Conservation (phyloP, 768 basidiomycete species). For the Mycena sanguinolenta region DNA sequence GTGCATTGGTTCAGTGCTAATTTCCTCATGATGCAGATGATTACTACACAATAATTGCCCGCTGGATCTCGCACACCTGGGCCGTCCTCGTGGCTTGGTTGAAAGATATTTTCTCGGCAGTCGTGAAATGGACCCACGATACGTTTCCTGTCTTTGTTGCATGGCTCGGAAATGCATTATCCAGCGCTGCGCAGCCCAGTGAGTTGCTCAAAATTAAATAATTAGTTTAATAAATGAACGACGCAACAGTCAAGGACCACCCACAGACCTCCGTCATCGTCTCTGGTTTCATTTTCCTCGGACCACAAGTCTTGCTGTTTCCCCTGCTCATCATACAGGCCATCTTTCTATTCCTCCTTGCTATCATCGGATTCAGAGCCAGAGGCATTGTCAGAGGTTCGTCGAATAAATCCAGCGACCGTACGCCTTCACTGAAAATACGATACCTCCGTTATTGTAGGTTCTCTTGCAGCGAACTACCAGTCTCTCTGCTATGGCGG, state of each 20-base stretch:
- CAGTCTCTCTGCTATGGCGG: slow-evolving; percentile 43
- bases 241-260: slow-evolving; percentile 32
- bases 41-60: background rate
- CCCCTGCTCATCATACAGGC: slow-evolving; percentile 40
- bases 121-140: background rate
- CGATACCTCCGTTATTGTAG: slow-evolving; percentile 19
- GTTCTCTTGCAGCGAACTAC: slow-evolving; percentile 43
- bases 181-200: slow-evolving; percentile 7
- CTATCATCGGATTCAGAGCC: slow-evolving; percentile 38
- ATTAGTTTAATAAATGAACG: background rate
- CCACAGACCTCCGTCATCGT: slow-evolving; percentile 32
- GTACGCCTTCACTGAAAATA: background rate
- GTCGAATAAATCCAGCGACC: background rate
- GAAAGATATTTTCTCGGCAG: background rate
- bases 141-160: background rate
- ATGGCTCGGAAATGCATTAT: slow-evolving; percentile 1
- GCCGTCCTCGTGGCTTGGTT: background rate
- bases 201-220: background rate
- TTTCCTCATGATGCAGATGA: too few species aligned
- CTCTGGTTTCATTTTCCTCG: slow-evolving; percentile 38
- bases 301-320: slow-evolving; percentile 42
- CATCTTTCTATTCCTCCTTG: slow-evolving; percentile 46
- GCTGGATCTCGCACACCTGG: slow-evolving; percentile 3
- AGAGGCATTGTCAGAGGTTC: slow-evolving; percentile 40
- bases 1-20: too few species aligned